These are phyloP conservation scores for Fusarium tjaetaba DNA, from an alignment of 2,329 filamentous ascomycete species.

Conservation along the genomic window DNA sequence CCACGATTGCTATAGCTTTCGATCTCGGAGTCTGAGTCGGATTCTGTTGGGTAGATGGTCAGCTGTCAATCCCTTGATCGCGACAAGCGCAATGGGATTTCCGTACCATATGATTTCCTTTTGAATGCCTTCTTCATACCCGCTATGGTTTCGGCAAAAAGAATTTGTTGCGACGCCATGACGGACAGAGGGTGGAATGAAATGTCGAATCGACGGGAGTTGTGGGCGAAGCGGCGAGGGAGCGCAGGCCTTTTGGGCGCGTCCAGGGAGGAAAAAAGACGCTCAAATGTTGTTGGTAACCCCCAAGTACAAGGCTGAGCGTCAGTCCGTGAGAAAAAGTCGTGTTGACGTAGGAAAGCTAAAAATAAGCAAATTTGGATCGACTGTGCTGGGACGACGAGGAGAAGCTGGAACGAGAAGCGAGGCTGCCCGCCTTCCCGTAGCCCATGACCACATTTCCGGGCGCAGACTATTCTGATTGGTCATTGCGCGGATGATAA, in stretches of 20 bases:
- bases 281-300: not conserved
- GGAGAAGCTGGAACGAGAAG: constrained; percentile 43
- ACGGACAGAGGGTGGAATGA: constrained; percentile 24
- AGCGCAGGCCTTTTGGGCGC: constrained; percentile 19
- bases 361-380: constrained; percentile 36
- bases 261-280: not conserved
- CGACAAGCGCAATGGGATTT: constrained; percentile 2
- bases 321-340: not conserved
- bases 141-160: constrained; percentile 73
- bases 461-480: constrained; percentile 34
- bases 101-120: constrained; percentile 68
- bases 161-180: constrained; percentile 65
- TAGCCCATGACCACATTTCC: constrained; percentile 47
- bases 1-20: constrained; percentile 77
- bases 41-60: constrained; percentile 63
- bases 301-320: not conserved
- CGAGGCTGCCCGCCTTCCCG: constrained; percentile 47
- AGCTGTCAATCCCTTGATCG: constrained; percentile 17
- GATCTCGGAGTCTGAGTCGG: constrained; percentile 80
- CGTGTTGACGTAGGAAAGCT: constrained; percentile 19
- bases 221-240: constrained; percentile 33
- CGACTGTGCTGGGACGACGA: constrained; percentile 38
- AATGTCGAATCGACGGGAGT: constrained; percentile 16
- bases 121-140: constrained; percentile 76
- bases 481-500: constrained; percentile 24